Evolutionary conservation across 331 rosid species (phyloP).

Genomic region (Quercus phellos): DNA sequence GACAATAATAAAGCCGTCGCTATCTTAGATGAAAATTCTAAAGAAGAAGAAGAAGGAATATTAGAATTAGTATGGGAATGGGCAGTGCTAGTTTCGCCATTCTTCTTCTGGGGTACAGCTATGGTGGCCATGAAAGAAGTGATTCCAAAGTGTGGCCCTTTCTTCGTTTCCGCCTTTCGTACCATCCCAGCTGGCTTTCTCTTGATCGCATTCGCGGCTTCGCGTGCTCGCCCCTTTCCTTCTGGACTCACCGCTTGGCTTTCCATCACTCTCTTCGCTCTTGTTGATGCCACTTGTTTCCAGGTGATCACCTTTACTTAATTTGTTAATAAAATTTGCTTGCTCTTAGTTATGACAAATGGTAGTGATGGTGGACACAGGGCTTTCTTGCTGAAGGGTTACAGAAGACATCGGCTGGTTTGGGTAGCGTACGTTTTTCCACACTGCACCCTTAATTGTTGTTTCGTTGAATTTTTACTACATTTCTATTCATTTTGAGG

Average conservation of each 20-base stretch:
- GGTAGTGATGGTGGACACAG: slow-evolving; percentile 24
- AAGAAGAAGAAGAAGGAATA: not conserved
- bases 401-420: slow-evolving; percentile 86
- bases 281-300: slow-evolving; percentile 81
- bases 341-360: not conserved
- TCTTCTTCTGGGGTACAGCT: slow-evolving; percentile 96
- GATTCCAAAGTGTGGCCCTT: slow-evolving; percentile 74
- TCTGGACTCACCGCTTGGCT: slow-evolving; percentile 77
- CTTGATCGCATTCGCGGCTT: slow-evolving; percentile 70
- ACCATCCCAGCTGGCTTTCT: slow-evolving; percentile 87
- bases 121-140: slow-evolving; percentile 99
- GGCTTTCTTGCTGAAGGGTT: slow-evolving; percentile 89
- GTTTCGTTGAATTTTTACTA: not conserved
- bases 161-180: slow-evolving; percentile 81
- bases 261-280: slow-evolving; percentile 67
- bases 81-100: slow-evolving; percentile 74
- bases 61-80: slow-evolving; percentile 50
- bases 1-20: slow-evolving; percentile 39
- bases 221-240: slow-evolving; percentile 64
- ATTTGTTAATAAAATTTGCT: not conserved
- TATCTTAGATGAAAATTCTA: not conserved
- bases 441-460: not conserved
- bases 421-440: slow-evolving; percentile 74
- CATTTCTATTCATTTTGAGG: not conserved
- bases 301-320: slow-evolving; percentile 32